Conservation (phyloP, 2,329 filamentous ascomycete species). For the Coniochaeta hoffmannii region DNA sequence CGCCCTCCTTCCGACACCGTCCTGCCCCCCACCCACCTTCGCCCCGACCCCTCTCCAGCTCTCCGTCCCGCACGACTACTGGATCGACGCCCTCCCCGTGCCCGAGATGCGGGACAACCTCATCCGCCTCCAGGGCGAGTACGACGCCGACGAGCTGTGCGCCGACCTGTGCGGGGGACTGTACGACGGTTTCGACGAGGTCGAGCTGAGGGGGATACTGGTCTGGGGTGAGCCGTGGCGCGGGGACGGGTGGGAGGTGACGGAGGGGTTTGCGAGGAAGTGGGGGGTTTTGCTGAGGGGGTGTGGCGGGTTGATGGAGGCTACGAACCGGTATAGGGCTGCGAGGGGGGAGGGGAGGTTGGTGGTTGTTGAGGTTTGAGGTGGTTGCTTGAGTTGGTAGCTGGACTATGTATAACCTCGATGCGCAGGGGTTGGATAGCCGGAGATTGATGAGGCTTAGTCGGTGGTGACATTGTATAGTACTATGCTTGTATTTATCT, state of each 20-base stretch:
- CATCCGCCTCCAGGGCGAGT: conserved; percentile 26
- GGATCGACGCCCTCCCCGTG: conserved; percentile 33
- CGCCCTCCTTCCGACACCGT: conserved; percentile 21
- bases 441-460: no score
- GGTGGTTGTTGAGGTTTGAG: neutral
- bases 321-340: conserved; percentile 27
- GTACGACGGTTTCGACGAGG: conserved; percentile 34
- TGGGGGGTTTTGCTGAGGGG: conserved; percentile 25
- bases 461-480: no score
- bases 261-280: conserved; percentile 30
- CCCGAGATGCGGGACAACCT: conserved; percentile 30
- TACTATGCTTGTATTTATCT: no score
- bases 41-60: conserved; percentile 31
- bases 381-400: no score
- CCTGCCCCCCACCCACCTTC: conserved; percentile 23
- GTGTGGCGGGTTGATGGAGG: conserved; percentile 19
- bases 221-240: conserved; percentile 35
- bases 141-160: conserved; percentile 36
- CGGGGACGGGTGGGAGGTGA: conserved; percentile 30
- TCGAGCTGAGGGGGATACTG: conserved; percentile 30
- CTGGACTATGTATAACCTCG: no score
- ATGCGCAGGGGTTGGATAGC: no score
- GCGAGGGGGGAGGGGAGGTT: neutral
- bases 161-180: conserved; percentile 32
- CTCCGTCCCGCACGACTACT: conserved; percentile 27